phyloP scores from a whole-genome alignment of 75 land plant species.

The Cupressus sempervirens region DNA sequence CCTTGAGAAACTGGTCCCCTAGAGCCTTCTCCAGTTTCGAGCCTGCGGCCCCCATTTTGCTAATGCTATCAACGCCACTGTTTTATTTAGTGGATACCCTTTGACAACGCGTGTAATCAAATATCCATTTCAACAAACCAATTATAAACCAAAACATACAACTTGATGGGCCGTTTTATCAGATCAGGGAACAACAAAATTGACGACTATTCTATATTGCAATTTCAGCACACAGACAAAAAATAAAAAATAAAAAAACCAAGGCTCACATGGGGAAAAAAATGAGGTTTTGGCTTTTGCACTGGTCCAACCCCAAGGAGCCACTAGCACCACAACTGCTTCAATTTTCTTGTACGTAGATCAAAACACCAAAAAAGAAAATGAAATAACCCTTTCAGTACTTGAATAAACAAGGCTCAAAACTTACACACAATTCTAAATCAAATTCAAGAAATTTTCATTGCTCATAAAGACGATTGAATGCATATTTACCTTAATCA shows the following conservation, averaged over 20 bases:
- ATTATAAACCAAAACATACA: not conserved
- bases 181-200: not conserved
- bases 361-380: not conserved
- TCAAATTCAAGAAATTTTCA: not conserved
- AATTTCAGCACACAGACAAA: not conserved
- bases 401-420: not conserved
- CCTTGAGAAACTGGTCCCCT: conserved; percentile 58
- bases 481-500: too few species aligned
- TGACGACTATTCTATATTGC: not conserved
- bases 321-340: not conserved
- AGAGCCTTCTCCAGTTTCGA: conserved; percentile 62
- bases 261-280: not conserved
- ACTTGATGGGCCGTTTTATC: not conserved
- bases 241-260: too few species aligned
- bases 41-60: conserved; percentile 40
- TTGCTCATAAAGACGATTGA: too few species aligned
- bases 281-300: not conserved
- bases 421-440: not conserved
- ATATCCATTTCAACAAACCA: not conserved
- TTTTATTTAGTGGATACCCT: not conserved
- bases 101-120: not conserved
- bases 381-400: not conserved
- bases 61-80: not conserved
- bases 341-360: not conserved
- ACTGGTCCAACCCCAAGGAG: not conserved